Evolutionary conservation across 2,329 filamentous ascomycete species (phyloP), one percentile per base, ranked within the genome.

Genomic region (Fonsecaea erecta): DNA sequence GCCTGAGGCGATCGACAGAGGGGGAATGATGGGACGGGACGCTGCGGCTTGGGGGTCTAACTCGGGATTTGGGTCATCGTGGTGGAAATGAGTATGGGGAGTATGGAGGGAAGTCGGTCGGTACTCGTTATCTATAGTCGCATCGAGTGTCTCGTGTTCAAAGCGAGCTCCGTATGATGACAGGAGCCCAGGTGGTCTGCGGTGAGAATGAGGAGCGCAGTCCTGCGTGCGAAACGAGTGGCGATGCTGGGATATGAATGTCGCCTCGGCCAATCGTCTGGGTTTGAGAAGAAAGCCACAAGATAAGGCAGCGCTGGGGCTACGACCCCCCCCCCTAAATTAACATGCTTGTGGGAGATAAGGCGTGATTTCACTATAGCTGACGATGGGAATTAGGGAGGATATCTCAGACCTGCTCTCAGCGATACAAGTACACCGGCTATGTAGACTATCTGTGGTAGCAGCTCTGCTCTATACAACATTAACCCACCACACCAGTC

Each of bases 401-500:
- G n/a, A 9, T 46, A 8, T 46, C 6, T 46, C 40, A 12, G 21
- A 48, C 16, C 18, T 24, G 21, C 11, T 24, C 4, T 24, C 43
- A 48, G 43, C 43, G 14, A 53, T 53, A 53, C 26, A 32, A 53
- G 52, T 53, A 53, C 52, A 53, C 8, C 26, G 24, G 52, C 52
- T 53, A 53, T 53, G 26, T 53, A 53, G 52, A 26, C n/a, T 14
- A 32, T 32, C 16, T 53, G 52, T 53, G 28, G 12, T 8, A 2
- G 32, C 12, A 30, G 18, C 28, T 53, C 11, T 18, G 26, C 52
- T 6, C 52, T 53, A 53, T 53, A 53, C 52, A 53, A 53, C 11
- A 53, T 35, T 30, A 53, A 53, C 26, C n/a, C 26, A 30, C 21
- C 32, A 35, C 52, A 30, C 43, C n/a, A 48, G 2, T 18, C 26